phyloP scores from a whole-genome alignment of 2,329 filamentous ascomycete species.

The Balansia obtecta region DNA sequence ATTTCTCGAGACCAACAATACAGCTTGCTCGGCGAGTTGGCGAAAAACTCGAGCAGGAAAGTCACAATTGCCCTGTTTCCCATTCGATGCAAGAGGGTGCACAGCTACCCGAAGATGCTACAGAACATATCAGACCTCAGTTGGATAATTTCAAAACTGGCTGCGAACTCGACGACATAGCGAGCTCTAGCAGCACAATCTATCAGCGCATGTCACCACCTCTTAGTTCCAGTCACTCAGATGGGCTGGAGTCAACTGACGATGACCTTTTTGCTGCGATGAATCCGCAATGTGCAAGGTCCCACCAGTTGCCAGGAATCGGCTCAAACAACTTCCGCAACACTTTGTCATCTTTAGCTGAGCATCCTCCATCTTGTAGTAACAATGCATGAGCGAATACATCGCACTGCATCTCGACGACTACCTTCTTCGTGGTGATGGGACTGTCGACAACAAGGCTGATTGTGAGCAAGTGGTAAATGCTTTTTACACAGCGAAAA shows the following conservation, averaged over 20 bases:
- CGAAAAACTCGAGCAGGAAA: neutral
- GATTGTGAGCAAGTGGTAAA: too few relatives aligned
- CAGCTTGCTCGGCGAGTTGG: conserved; percentile 3
- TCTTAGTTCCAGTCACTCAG: conserved; percentile 11
- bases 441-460: too few relatives aligned
- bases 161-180: conserved; percentile 1
- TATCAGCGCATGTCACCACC: conserved; percentile 17
- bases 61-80: neutral
- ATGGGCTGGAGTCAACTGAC: conserved; percentile 8
- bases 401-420: neutral
- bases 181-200: conserved; percentile 7
- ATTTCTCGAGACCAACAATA: conserved; percentile 9
- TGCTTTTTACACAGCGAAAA: too few relatives aligned
- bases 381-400: conserved; percentile 19
- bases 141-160: neutral
- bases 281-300: conserved; percentile 1
- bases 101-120: neutral
- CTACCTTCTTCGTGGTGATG: too few relatives aligned
- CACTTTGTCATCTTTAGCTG: conserved; percentile 23
- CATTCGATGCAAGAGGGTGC: neutral
- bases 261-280: neutral
- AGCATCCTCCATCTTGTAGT: conserved; percentile 19
- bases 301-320: neutral
- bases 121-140: neutral
- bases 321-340: conserved; percentile 21